A percentile compares a stretch with the other conserved stretches of the same genome.
Conservation (phyloP, 805 yeast species). For the Naumovozyma castellii region DNA sequence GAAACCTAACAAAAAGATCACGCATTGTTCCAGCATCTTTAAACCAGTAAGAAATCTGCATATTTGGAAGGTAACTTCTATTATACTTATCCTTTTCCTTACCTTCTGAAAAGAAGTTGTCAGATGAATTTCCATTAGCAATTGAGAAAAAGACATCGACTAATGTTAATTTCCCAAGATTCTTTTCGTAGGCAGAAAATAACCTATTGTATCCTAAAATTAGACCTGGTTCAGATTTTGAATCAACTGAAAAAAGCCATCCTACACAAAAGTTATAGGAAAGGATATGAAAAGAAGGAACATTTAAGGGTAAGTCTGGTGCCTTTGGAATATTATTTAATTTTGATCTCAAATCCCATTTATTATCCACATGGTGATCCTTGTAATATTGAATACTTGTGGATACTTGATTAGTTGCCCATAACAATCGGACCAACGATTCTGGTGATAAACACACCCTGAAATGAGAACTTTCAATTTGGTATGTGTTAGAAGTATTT, state of each 20-base stretch:
- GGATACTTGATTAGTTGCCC: conserved; percentile 19
- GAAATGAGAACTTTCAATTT: conserved; percentile 49
- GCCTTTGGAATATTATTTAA: conserved; percentile 2
- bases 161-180: conserved; percentile 57
- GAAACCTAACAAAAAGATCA: conserved; percentile 41
- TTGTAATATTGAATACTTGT: conserved; percentile 11
- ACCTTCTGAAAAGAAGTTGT: conserved; percentile 39
- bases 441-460: conserved; percentile 50
- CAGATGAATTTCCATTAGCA: conserved; percentile 50
- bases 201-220: conserved; percentile 69
- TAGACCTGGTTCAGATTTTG: conserved; percentile 51
- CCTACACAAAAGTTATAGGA: conserved; percentile 66
- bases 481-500: conserved; percentile 36
- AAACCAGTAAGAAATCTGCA: conserved; percentile 41
- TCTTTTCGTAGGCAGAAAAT: conserved; percentile 52
- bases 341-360: conserved; percentile 6
- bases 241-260: conserved; percentile 53
- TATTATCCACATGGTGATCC: conserved; percentile 9
- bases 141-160: conserved; percentile 62
- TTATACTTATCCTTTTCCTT: conserved; percentile 43
- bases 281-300: conserved; percentile 46
- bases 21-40: conserved; percentile 28
- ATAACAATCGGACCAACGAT: conserved; percentile 34
- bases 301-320: conserved; percentile 17
- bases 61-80: conserved; percentile 58